Base-by-base conservation (phyloP, 2,329 filamentous ascomycete genomes). In the Talaromyces rugulosus region DNA sequence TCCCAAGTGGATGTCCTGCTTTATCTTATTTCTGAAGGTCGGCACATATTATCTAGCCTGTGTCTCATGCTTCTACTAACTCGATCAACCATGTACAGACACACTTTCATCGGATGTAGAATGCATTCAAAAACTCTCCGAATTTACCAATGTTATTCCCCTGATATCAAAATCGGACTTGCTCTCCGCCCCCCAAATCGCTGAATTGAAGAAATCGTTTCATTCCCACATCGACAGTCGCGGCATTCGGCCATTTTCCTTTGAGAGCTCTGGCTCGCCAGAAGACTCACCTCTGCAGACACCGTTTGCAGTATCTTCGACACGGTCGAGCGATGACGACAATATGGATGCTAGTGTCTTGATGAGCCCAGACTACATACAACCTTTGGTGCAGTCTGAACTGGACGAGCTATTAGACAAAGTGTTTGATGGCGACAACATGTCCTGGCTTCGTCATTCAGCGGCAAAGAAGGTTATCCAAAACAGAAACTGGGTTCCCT, bases 281-380 rank as follows among this genome's bases (percentile, higher is more conserved):
- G 62, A 70, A 30, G 67, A 72, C 31, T 62, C 63, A 27, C 66
- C 67, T n/a, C 69, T 75, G 1, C 72, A 74, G 12, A 78, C 79
- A 62, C 86, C 88, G 2, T 96, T 91, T 71, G 87, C 91, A 0
- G 83, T 96, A 23, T 97, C 94, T 1, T 95, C 90, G 23, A 85
- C 85, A 12, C 81, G 85, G 28, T 85, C 84, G 1, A 84, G 85
- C 27, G 92, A 97, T 69, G 79, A 87, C 63, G 91, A 96, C 44
- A 87, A 84, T 51, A 96, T 98, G 88, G 94, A 98, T 73, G 94
- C 93, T 18, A 96, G 92, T 69, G 81, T 96, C 0, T 83, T 98
- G 18, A 98, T 98, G 94, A 92, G 88, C 61, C 89, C 93, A 0
- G 90, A 95, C 69, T 98, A 97, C 71, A 81, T 95, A 14, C 89